Conservation (phyloP, 176 grass and related monocot species). For the Aechmea fasciata region DNA sequence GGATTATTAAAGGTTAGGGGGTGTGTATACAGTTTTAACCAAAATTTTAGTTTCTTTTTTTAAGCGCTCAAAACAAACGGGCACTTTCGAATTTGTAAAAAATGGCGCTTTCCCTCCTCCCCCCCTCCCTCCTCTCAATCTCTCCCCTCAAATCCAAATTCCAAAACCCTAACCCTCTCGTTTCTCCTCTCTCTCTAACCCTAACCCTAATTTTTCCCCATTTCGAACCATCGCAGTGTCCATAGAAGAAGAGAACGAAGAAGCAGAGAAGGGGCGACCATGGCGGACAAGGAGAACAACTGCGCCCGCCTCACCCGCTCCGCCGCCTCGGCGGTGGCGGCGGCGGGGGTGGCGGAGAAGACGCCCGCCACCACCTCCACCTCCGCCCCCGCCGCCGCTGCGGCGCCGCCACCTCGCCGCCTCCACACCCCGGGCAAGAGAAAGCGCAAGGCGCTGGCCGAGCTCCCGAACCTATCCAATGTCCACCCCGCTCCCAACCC, state of each 20-base stretch:
- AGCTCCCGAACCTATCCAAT: neutral
- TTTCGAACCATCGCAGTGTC: neutral
- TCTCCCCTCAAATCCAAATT: neutral
- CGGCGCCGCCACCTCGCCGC: neutral
- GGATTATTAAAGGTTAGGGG: too few relatives aligned
- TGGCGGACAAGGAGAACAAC: conserved; percentile 5
- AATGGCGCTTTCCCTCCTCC: neutral
- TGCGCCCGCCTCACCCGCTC: neutral
- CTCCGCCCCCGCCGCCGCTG: neutral
- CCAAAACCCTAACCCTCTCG: neutral
- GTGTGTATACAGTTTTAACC: neutral
- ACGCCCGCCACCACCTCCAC: neutral
- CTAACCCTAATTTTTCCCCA: neutral
- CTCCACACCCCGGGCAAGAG: neutral
- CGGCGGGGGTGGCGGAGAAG: neutral
- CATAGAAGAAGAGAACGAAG: neutral
- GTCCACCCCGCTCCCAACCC: neutral
- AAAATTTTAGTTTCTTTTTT: neutral
- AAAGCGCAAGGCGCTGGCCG: neutral
- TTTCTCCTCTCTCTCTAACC: neutral
- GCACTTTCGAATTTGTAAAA: neutral
- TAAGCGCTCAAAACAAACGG: neutral
- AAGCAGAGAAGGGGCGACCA: neutral
- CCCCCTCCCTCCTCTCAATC: neutral
- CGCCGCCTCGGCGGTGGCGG: neutral